These are phyloP conservation scores for Phalaenopsis aphrodite DNA, from an alignment of 106 monocot genomes.

Conservation along the genomic window DNA sequence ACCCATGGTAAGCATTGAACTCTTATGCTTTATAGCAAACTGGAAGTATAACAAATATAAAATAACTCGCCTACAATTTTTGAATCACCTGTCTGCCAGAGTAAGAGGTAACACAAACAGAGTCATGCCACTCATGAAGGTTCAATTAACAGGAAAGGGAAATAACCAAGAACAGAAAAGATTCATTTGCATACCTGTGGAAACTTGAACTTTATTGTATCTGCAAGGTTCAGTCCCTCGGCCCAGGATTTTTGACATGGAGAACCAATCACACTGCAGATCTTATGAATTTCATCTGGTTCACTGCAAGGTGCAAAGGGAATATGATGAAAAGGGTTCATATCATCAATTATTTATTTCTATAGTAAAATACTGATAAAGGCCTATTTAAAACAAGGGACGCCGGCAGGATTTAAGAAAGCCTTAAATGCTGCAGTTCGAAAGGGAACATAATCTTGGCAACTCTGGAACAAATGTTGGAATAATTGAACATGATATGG, in stretches of 20 bases:
- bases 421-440: too few species aligned
- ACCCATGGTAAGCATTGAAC: background rate
- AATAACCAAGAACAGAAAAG: background rate
- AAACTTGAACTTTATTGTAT: slow-evolving; percentile 44
- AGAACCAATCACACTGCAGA: slow-evolving; percentile 64
- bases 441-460: too few species aligned
- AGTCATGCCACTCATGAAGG: background rate
- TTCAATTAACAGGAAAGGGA: background rate
- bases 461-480: too few species aligned
- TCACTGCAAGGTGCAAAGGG: slow-evolving; percentile 30
- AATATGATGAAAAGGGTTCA: background rate
- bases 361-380: background rate
- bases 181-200: slow-evolving; percentile 26
- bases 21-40: background rate
- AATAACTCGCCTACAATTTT: background rate
- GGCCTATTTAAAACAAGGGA: too few species aligned
- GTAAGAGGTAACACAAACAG: background rate
- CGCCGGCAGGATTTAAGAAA: too few species aligned
- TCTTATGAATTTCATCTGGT: slow-evolving; percentile 62
- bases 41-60: background rate
- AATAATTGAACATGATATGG: background rate
- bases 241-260: slow-evolving; percentile 51
- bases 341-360: background rate
- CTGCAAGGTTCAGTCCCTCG: slow-evolving; percentile 51
- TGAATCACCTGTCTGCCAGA: background rate